A percentile compares a stretch with the other conserved stretches of the same genome.
Evolutionary conservation across 2,329 filamentous ascomycete genomes (phyloP).

Genomic region (Cryphonectria radicalis): DNA sequence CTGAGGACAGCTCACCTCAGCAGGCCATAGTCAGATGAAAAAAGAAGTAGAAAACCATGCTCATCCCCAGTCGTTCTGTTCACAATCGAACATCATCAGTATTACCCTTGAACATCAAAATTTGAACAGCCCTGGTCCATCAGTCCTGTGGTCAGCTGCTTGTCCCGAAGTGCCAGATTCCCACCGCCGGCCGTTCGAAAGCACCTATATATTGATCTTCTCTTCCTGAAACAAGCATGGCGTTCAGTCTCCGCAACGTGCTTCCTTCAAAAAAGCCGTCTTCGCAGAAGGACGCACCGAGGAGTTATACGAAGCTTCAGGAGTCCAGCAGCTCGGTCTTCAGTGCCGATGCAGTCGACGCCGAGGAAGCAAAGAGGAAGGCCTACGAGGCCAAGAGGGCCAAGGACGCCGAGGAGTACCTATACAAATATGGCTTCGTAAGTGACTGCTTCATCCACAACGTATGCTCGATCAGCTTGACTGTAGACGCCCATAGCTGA

Average conservation of each 20-base stretch:
- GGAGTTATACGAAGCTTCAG: constrained; percentile 1
- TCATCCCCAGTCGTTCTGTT: neutral
- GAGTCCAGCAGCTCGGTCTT: constrained; percentile 17
- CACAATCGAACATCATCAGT: neutral
- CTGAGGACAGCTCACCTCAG: neutral
- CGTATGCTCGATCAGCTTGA: neutral
- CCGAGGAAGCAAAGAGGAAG: constrained; percentile 15
- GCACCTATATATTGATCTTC: neutral
- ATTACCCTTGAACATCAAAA: neutral
- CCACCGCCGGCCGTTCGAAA: neutral
- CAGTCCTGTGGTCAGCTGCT: neutral
- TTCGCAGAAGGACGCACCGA: neutral
- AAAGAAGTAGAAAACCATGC: neutral
- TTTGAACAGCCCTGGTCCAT: neutral
- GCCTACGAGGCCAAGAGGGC: constrained; percentile 22
- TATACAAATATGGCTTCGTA: constrained; percentile 24
- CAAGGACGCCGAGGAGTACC: constrained; percentile 21
- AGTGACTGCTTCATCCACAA: neutral
- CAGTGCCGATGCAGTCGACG: constrained; percentile 10
- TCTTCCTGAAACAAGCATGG: constrained; percentile 1
- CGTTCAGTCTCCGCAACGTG: constrained; percentile 23
- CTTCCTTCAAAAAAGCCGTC: constrained; percentile 12
- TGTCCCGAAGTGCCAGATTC: neutral
- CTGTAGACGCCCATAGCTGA: neutral
- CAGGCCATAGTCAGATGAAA: neutral